These are phyloP conservation scores for Rhynchospora breviuscula DNA, from an alignment of 176 grass and related monocot species.

Conservation along the genomic window DNA sequence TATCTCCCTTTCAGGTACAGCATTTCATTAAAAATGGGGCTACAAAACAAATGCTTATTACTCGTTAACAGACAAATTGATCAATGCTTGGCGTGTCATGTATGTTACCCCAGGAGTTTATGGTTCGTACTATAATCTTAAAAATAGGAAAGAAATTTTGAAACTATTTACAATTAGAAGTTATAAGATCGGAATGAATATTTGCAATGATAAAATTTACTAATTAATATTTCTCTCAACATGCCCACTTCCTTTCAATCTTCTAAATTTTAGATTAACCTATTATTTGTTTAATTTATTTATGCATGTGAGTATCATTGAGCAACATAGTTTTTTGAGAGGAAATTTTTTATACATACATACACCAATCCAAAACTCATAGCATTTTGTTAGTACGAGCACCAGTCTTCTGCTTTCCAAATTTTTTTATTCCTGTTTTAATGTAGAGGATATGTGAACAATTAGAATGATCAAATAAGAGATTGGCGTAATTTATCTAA, in stretches of 20 bases:
- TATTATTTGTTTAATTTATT: background rate
- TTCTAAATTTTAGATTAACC: background rate
- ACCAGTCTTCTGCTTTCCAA: too few species aligned
- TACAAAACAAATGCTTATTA: background rate
- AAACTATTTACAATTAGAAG: too few species aligned
- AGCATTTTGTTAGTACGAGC: background rate
- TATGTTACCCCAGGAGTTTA: background rate
- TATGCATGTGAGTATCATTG: background rate
- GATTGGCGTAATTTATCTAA: background rate
- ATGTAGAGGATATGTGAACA: background rate
- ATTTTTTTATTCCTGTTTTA: too few species aligned
- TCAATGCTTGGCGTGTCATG: background rate
- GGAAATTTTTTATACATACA: background rate
- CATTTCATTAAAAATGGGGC: conserved; percentile 6
- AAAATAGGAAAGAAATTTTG: too few species aligned
- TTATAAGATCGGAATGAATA: background rate
- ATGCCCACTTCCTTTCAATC: background rate
- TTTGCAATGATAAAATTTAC: background rate
- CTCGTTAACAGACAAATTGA: background rate
- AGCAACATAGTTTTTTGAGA: background rate
- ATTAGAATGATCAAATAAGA: background rate
- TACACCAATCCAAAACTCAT: background rate
- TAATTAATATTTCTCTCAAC: background rate
- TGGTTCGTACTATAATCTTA: background rate
- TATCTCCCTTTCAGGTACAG: background rate